Percentiles rank a stretch among this genome's conserved stretches.
These are phyloP conservation scores for Ogataea saltuana DNA, from an alignment of 805 yeast genomes.

Conservation along the genomic window DNA sequence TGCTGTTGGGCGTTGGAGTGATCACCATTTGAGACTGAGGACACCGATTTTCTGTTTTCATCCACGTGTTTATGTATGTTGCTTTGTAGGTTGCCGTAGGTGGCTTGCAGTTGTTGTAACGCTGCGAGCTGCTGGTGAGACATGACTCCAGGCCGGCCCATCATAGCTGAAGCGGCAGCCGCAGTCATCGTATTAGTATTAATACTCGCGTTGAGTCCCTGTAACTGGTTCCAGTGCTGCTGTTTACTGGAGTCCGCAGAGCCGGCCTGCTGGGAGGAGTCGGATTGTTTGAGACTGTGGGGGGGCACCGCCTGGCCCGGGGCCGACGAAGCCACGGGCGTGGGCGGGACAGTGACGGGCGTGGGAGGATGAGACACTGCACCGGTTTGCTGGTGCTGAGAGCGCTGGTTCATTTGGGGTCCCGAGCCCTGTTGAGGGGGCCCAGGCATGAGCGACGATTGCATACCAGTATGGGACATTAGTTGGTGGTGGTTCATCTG, in stretches of 20 bases:
- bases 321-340: constrained; percentile 10
- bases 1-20: constrained; percentile 2
- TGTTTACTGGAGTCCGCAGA: constrained; percentile 9
- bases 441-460: constrained; percentile 10
- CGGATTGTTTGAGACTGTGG: constrained; percentile 1
- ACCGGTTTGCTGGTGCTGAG: constrained; percentile 5
- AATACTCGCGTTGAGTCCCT: constrained; percentile 18
- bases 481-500: constrained; percentile 17
- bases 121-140: constrained; percentile 29
- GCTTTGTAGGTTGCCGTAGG: constrained; percentile 32
- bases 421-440: constrained; percentile 4
- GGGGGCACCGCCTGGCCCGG: background rate
- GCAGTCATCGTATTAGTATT: constrained; percentile 25
- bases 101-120: constrained; percentile 32
- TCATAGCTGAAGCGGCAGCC: constrained; percentile 30
- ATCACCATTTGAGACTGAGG: background rate
- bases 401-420: background rate
- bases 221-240: constrained; percentile 25
- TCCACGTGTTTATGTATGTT: constrained; percentile 25
- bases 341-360: constrained; percentile 24
- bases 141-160: constrained; percentile 29
- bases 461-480: constrained; percentile 13
- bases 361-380: constrained; percentile 19
- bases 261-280: constrained; percentile 1
- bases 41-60: constrained; percentile 19